These are phyloP conservation scores for Magnusiomyces tetraspermus DNA, from an alignment of 1,139 yeast species.

Conservation along the genomic window DNA sequence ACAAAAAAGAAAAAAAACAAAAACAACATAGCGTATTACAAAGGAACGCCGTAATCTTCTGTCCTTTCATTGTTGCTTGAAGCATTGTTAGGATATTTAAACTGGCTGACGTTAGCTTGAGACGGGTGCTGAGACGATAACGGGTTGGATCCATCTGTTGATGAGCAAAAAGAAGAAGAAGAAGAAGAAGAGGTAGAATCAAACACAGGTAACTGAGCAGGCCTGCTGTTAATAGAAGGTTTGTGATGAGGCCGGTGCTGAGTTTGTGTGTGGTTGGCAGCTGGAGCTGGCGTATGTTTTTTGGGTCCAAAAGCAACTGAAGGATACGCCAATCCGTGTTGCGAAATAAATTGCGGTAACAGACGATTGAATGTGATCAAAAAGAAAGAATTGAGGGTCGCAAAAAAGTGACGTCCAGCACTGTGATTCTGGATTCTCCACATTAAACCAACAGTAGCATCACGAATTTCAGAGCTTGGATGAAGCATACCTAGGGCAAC, in stretches of 20 bases:
- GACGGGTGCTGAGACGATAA: too few species aligned
- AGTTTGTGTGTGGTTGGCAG: neutral
- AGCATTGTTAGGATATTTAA: too few species aligned
- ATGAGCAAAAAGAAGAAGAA: neutral
- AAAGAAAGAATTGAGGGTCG: slow-evolving; percentile 25
- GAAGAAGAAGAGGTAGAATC: neutral
- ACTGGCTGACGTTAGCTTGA: too few species aligned
- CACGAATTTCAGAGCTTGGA: slow-evolving; percentile 25
- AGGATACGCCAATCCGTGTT: neutral
- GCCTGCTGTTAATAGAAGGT: too few species aligned
- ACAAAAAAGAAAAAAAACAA: too few species aligned
- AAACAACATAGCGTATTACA: too few species aligned
- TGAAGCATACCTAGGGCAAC: slow-evolving; percentile 33
- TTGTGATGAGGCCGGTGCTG: neutral
- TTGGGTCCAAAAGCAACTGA: neutral
- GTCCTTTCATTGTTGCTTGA: too few species aligned
- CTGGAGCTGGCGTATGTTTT: too few species aligned
- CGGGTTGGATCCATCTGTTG: too few species aligned
- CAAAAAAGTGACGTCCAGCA: slow-evolving; percentile 28
- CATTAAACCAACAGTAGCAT: slow-evolving; percentile 25
- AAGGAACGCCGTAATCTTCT: too few species aligned
- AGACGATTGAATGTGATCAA: slow-evolving; percentile 26
- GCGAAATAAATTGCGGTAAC: neutral
- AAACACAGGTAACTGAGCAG: neutral
- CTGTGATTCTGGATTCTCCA: slow-evolving; percentile 28